These are phyloP conservation scores for Daldinia decipiens DNA, from an alignment of 495 filamentous ascomycete genomes.

Conservation along the genomic window DNA sequence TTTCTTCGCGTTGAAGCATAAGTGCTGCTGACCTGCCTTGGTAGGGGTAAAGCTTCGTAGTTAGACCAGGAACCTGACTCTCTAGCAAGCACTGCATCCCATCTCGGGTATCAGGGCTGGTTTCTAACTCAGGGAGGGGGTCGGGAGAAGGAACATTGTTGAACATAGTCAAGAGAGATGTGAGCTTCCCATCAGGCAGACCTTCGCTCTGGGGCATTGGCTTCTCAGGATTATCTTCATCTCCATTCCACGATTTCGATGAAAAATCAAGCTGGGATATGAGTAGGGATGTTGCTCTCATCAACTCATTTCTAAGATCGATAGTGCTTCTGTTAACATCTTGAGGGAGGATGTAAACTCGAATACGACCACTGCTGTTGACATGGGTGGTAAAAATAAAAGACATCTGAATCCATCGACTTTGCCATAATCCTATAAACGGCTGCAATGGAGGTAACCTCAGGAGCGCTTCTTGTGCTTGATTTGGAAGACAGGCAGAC, in stretches of 20 bases:
- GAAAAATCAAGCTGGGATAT: conserved; percentile 69
- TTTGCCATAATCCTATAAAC: conserved; percentile 44
- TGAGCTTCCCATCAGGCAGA: conserved; percentile 51
- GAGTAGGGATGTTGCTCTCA: conserved; percentile 59
- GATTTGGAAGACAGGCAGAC: conserved; percentile 25
- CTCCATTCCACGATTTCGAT: conserved; percentile 64
- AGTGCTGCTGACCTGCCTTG: conserved; percentile 83
- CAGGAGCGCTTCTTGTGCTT: conserved; percentile 49
- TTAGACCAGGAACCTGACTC: conserved; percentile 68
- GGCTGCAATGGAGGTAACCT: conserved; percentile 41
- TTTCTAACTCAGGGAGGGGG: conserved; percentile 63
- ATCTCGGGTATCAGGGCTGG: conserved; percentile 64
- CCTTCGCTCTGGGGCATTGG: neutral
- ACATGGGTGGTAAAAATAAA: conserved; percentile 35
- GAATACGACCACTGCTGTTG: conserved; percentile 51
- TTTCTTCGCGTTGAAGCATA: conserved; percentile 85
- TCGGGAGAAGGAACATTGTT: conserved; percentile 82
- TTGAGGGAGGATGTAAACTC: conserved; percentile 74
- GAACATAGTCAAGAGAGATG: conserved; percentile 84
- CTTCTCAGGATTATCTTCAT: conserved; percentile 12
- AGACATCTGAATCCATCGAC: conserved; percentile 57
- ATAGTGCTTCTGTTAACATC: conserved; percentile 66
- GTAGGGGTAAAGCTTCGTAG: conserved; percentile 76
- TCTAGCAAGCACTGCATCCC: conserved; percentile 72
- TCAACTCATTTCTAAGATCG: conserved; percentile 51